Evolutionary conservation across 2,329 filamentous ascomycete species (phyloP).

Genomic region (Sporothrix humicola): DNA sequence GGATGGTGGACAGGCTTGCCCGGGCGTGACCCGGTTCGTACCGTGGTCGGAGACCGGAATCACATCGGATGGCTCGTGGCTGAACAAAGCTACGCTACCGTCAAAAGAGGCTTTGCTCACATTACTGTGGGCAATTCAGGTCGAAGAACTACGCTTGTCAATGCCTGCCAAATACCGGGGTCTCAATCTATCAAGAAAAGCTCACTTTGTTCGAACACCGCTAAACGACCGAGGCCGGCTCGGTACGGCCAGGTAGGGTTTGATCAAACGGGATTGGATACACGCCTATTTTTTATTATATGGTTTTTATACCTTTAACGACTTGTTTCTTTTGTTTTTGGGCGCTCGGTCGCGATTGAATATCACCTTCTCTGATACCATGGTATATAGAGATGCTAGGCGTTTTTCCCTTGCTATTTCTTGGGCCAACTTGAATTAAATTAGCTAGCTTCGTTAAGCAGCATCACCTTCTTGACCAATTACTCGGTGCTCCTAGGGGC

Average conservation of each 20-base stretch:
- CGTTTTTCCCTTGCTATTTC: not conserved
- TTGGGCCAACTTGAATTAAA: no score
- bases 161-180: slow-evolving; percentile 34
- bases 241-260: not conserved
- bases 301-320: slow-evolving; percentile 12
- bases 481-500: no score
- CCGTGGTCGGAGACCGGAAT: slow-evolving; percentile 44
- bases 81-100: slow-evolving; percentile 50
- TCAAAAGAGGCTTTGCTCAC: slow-evolving; percentile 57
- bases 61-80: slow-evolving; percentile 43
- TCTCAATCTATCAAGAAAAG: not conserved
- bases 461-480: no score
- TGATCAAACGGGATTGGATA: no score
- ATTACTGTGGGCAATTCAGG: slow-evolving; percentile 53
- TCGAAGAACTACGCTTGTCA: slow-evolving; percentile 50
- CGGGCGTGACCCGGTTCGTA: slow-evolving; percentile 36
- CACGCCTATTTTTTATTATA: not conserved
- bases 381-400: not conserved
- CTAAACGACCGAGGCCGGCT: not conserved
- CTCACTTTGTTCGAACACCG: not conserved
- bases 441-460: no score
- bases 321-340: slow-evolving; percentile 19
- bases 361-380: not conserved
- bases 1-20: slow-evolving; percentile 49
- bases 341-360: not conserved